phyloP scores from a whole-genome alignment of 768 basidiomycete species.

The Psilocybe subaeruginosa region DNA sequence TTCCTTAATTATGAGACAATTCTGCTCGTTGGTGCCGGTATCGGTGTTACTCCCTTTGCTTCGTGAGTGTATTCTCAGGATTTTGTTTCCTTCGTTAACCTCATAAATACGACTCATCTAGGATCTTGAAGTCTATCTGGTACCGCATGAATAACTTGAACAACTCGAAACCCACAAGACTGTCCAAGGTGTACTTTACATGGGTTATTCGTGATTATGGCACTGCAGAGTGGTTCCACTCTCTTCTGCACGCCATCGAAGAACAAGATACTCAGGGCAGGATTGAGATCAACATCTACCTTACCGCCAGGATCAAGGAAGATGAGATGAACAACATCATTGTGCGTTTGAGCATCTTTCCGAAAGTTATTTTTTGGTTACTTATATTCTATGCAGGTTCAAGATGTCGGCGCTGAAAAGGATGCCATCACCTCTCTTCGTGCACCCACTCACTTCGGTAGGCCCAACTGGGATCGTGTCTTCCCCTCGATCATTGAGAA shows the following conservation, averaged over 20 bases:
- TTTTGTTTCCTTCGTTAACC: background rate
- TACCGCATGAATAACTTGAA: constrained; percentile 94
- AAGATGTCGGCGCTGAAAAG: constrained; percentile 91
- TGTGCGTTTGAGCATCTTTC: constrained; percentile 40
- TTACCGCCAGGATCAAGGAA: constrained; percentile 89
- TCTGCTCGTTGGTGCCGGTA: constrained; percentile 90
- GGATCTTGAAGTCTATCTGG: constrained; percentile 91
- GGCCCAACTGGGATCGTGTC: constrained; percentile 85
- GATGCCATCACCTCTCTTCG: constrained; percentile 89
- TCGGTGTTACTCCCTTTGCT: constrained; percentile 96
- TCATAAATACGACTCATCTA: constrained; percentile 25
- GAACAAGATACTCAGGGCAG: constrained; percentile 85
- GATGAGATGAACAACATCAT: constrained; percentile 95
- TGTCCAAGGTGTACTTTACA: constrained; percentile 92
- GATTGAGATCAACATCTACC: constrained; percentile 94
- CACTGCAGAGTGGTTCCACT: constrained; percentile 92
- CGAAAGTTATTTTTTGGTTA: background rate
- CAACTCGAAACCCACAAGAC: constrained; percentile 71
- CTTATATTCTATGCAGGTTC: constrained; percentile 45
- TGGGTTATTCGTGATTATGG: constrained; percentile 97
- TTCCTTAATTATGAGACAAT: constrained; percentile 90
- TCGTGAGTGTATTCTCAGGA: constrained; percentile 56
- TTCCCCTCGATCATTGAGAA: constrained; percentile 76
- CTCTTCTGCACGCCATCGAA: constrained; percentile 89
- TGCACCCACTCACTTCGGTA: constrained; percentile 91